A percentile compares a stretch with the other conserved stretches of the same genome.
These are phyloP conservation scores for Penicillium sp. DNA, from an alignment of 2,329 filamentous ascomycete genomes.

Conservation along the genomic window DNA sequence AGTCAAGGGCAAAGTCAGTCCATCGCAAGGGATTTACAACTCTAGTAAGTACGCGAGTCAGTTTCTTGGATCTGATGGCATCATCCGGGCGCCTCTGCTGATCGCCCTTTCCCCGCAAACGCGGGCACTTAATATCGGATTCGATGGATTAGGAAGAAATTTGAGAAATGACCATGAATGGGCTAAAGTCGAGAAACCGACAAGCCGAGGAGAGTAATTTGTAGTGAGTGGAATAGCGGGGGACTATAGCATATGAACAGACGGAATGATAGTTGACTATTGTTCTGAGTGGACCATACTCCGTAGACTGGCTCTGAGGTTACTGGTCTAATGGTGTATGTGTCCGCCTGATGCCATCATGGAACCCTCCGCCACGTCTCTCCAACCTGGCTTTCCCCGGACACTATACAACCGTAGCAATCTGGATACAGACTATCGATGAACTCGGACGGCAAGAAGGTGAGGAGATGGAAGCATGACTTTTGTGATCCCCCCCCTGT, in stretches of 20 bases:
- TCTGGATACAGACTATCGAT: neutral
- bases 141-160: neutral
- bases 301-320: too few relatives aligned
- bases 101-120: conserved; percentile 25
- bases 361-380: conserved; percentile 1
- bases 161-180: neutral
- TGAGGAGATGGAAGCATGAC: neutral
- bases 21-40: neutral
- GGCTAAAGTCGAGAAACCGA: neutral
- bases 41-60: neutral
- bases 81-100: conserved; percentile 16
- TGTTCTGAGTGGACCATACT: neutral
- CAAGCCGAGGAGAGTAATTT: conserved; percentile 8
- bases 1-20: neutral
- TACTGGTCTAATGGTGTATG: neutral
- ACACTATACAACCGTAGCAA: neutral
- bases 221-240: neutral
- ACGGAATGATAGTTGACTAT: neutral
- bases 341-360: conserved; percentile 30
- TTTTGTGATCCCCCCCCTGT: neutral
- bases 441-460: neutral
- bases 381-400: conserved; percentile 13
- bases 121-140: conserved; percentile 5
- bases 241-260: neutral
- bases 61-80: neutral